Conservation (phyloP, 176 grass and related monocot genomes). For the Hordeum vulgare region MorexV3_pseudomolecules_assembly NC_058524.1:151965380-151965879, state of each 20-base stretch:
- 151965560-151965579: not conserved
- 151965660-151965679: slow-evolving; percentile 40
- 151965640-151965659: no score
- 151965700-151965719: slow-evolving; percentile 1
- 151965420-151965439: not conserved
- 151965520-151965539: not conserved
- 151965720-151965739: no score
- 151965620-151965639: no score
- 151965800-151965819: not conserved
- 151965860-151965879: not conserved
- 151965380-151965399: not conserved
- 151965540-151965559: not conserved
- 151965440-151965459: not conserved
- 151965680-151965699: slow-evolving; percentile 39
- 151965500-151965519: not conserved
- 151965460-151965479: not conserved
- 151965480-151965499: not conserved
- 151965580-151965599: not conserved
- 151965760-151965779: not conserved
- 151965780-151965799: not conserved
- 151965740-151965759: not conserved
- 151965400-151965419: not conserved
- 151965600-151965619: no score
- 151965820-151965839: not conserved
- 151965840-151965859: not conserved